Evolutionary conservation across 192 early-diverging fungal genomes (phyloP), one percentile per base, ranked within the genome.

Genomic region (Martensiomyces pterosporus): DNA sequence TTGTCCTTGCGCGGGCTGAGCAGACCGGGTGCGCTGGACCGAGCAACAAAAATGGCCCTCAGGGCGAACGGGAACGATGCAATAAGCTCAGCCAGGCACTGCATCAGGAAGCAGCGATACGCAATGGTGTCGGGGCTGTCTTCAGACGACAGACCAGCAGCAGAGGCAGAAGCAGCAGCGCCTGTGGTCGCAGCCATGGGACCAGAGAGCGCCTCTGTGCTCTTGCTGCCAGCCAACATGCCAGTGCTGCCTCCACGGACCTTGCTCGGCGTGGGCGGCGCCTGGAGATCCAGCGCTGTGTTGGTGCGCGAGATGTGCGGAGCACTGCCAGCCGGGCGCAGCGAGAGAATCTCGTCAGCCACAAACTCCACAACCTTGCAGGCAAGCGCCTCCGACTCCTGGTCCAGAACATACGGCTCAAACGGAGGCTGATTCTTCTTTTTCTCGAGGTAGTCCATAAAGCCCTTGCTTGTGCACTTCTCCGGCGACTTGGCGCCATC

Each of bases 51-150:
- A 13, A 78, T 48, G 1, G 57, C 60, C 2, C 37, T 43, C 16
- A 74, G 52, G 7, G 59, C 46, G 19, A 85, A 79, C 18, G 87
- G 79, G 64, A 93, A 99, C 3, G 87, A 88, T 2, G 82, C 80
- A n/a, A 92, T 65, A 5, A 99, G 75, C 60, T 99, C 96, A 4
- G 88, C 78, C 19, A 97, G 64, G 39, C 82, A 82, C 56, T 93
- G 91, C 51, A 99, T 62, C 42, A 97, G 52, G 75, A 90, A 95
- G 47, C 86, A 78, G 32, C 87, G 79, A 35, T 81, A 82, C 1
- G 64, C 65, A 47, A 69, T 56, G 2, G 61, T 58, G 21, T 71
- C 68, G 6, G 73, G 58, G 23, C 39, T 57, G 27, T 78, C 73
- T 0, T 63, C 59, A 4, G 35, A 39, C 14, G 57, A 24, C 4